Evolutionary conservation across 352 stramenopile species (phyloP), one percentile per base, ranked within the genome.

Genomic region (Phytophthora podocarpi): DNA sequence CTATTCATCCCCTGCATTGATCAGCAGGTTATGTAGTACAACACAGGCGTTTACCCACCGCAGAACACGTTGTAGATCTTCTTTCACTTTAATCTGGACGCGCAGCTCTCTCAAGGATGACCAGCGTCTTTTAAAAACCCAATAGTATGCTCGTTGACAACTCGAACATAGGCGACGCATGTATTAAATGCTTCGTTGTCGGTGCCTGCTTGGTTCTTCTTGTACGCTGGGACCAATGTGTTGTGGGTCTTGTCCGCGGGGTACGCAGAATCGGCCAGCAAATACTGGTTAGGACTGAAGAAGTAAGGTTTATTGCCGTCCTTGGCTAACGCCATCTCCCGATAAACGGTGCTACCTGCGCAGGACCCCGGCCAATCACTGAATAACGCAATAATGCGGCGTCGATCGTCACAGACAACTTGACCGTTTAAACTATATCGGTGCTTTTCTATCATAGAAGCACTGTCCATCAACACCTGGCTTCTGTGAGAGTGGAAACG

Each of bases 161-260:
- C n/a, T n/a, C n/a, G 42, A 8, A 50, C 42, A 20, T 50, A 26
- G 2, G n/a, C 42, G 2, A 51, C 43, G 27, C 43, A 51, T 7
- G 43, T 51, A 36, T 51, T 51, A n/a, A 51, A 51, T 7, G 27
- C 43, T 11, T 37, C 30, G 18, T 51, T 51, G 12, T 51, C 43
- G 2, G n/a, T n/a, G 27, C 27, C 43, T 16, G 15, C 9, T 23
- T 39, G 26, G 7, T 36, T 37, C 10, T 37, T 39, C 27, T 37
- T 51, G 43, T 40, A 51, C 10, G 28, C 26, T 27, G 13, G 43
- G 5, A 51, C 43, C 27, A 51, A 39, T 15, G 43, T 51, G 27
- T 51, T 51, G 43, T 37, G 16, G 3, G 15, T 39, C 9, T 26
- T 39, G 27, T 51, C 43, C 16, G 43, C 43, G n/a, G 43, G 28